A percentile compares a stretch with the other conserved stretches of the same genome.
Evolutionary conservation across 2,329 filamentous ascomycete species (phyloP).

Genomic region (Teratosphaeria zuluensis): DNA sequence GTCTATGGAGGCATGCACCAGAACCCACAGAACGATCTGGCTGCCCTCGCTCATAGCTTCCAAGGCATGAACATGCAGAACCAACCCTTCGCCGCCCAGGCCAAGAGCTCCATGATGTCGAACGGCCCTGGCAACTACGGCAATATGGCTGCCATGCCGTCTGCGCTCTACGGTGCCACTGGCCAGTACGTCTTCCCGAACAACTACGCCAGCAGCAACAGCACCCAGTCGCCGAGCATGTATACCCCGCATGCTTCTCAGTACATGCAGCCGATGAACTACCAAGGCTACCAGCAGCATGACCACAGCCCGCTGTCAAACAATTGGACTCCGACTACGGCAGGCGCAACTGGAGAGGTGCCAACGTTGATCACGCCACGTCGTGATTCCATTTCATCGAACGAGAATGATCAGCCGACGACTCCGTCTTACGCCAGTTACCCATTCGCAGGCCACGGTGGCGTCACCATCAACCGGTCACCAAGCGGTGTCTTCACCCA

Average conservation of each 20-base stretch:
- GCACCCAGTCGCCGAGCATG: constrained; percentile 30
- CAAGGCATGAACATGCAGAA: constrained; percentile 31
- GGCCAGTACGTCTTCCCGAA: constrained; percentile 26
- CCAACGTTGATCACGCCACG: constrained; percentile 43
- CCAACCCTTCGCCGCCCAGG: constrained; percentile 25
- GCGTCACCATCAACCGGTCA: constrained; percentile 40
- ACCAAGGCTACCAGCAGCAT: constrained; percentile 35
- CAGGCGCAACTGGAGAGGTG: constrained; percentile 37
- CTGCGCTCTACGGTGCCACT: constrained; percentile 22
- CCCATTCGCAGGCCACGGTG: constrained; percentile 27
- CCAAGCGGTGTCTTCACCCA: constrained; percentile 37
- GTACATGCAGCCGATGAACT: constrained; percentile 34
- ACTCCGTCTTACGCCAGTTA: constrained; percentile 39
- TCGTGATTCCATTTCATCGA: constrained; percentile 43
- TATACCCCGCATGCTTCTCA: constrained; percentile 34
- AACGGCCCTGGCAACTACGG: constrained; percentile 20
- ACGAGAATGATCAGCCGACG: constrained; percentile 43
- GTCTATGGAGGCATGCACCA: constrained; percentile 25
- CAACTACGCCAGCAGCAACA: constrained; percentile 14
- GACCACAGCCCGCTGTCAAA: constrained; percentile 38
- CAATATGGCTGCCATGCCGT: constrained; percentile 21
- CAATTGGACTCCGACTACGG: constrained; percentile 33
- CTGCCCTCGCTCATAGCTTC: constrained; percentile 29
- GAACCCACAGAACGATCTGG: constrained; percentile 23
- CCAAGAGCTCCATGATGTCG: constrained; percentile 25